Conservation (phyloP, 192 early-diverging fungal genomes). For the Lobulomyces angularis region DNA sequence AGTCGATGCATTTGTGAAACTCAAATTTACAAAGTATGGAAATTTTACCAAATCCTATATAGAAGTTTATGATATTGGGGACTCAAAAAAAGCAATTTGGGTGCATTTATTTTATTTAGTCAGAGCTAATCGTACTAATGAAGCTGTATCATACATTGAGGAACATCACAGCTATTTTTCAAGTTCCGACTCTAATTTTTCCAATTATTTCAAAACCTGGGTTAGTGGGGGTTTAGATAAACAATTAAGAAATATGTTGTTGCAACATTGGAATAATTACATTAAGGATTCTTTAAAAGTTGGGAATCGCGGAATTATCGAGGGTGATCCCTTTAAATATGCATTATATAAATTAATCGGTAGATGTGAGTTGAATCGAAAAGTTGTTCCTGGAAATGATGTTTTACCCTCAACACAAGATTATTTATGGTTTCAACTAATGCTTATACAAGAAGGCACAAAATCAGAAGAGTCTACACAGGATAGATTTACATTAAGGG, state of each 20-base stretch:
- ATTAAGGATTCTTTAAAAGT: slow-evolving; percentile 24
- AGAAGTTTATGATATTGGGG: slow-evolving; percentile 18
- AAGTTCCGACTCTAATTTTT: slow-evolving; percentile 47
- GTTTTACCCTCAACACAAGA: slow-evolving; percentile 78
- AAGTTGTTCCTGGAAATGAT: slow-evolving; percentile 33
- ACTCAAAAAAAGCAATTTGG: slow-evolving; percentile 59
- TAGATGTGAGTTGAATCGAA: slow-evolving; percentile 66
- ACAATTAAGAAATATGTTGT: slow-evolving; percentile 36
- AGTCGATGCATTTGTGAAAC: slow-evolving; percentile 57
- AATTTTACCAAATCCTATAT: slow-evolving; percentile 20
- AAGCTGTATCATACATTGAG: slow-evolving; percentile 55
- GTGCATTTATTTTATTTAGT: slow-evolving; percentile 73
- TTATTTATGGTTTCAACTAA: slow-evolving; percentile 83
- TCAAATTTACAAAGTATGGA: slow-evolving; percentile 50
- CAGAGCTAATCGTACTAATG: slow-evolving; percentile 55
- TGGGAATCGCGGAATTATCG: slow-evolving; percentile 8
- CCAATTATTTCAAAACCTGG: slow-evolving; percentile 57
- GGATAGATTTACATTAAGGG: slow-evolving; percentile 53
- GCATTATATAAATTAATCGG: slow-evolving; percentile 84
- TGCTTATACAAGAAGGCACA: slow-evolving; percentile 51
- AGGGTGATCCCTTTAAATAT: slow-evolving; percentile 81
- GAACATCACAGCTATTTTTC: slow-evolving; percentile 41
- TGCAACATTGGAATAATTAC: slow-evolving; percentile 39
- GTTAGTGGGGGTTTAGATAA: slow-evolving; percentile 23
- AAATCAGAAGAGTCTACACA: slow-evolving; percentile 11